phyloP scores from a whole-genome alignment of 73 alveolate genomes.

The Tetrahymena malaccensis region DNA sequence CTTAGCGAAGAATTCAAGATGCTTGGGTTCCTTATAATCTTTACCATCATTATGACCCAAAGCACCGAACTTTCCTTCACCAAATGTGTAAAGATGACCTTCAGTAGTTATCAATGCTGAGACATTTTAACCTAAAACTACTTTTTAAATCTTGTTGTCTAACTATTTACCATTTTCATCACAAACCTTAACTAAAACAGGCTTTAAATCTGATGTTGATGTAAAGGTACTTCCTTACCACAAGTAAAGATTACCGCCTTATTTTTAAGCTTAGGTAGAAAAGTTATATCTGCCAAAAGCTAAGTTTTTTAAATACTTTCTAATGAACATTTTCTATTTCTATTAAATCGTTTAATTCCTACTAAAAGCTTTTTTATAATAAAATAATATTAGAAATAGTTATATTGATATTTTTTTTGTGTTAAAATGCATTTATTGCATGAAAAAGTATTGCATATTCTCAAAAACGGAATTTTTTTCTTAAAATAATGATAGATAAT shows the following conservation, averaged over 20 bases:
- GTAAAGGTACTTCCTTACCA: not conserved
- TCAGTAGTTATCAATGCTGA: slow-evolving; percentile 24
- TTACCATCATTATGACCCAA: slow-evolving; percentile 37
- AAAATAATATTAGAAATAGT: not conserved
- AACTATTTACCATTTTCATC: slow-evolving; percentile 3
- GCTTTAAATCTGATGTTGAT: not conserved
- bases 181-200: not conserved
- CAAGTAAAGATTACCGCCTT: not conserved
- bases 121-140: slow-evolving; percentile 14
- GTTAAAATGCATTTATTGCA: too few relatives aligned
- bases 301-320: not conserved
- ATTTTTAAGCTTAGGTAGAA: not conserved
- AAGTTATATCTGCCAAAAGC: not conserved
- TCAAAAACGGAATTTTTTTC: too few relatives aligned
- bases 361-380: not conserved
- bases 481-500: too few relatives aligned
- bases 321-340: not conserved
- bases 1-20: slow-evolving; percentile 26
- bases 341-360: not conserved
- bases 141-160: slow-evolving; percentile 16
- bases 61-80: slow-evolving; percentile 6
- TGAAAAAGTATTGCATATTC: too few relatives aligned
- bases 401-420: not conserved
- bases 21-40: slow-evolving; percentile 18
- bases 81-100: slow-evolving; percentile 31